Conservation (phyloP, 208 protist species). For the Strigomonas galati region DNA sequence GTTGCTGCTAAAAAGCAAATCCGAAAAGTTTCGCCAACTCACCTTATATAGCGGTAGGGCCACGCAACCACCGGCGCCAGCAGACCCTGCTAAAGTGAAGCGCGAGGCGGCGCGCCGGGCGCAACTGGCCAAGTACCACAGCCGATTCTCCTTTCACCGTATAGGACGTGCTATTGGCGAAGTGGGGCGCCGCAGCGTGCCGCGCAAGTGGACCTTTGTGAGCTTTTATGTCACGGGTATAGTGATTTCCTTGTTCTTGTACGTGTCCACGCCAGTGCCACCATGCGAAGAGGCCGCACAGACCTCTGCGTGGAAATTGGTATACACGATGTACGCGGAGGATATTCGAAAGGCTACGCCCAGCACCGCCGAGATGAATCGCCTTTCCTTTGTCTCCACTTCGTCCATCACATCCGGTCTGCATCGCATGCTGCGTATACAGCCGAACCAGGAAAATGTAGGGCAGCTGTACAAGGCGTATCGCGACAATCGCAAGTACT, state of each 20-base stretch:
- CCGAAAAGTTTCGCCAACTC: background rate
- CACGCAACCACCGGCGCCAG: background rate
- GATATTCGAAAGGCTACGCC: background rate
- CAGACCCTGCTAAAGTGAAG: background rate
- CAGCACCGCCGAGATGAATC: background rate
- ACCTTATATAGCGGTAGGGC: background rate
- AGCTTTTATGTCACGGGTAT: constrained; percentile 1
- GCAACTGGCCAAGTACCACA: background rate
- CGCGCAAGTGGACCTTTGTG: constrained; percentile 6
- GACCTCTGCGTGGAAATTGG: background rate
- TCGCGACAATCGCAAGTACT: background rate
- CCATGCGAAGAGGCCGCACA: background rate
- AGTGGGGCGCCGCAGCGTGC: background rate
- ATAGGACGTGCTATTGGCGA: background rate
- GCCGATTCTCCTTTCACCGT: background rate
- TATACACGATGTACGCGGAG: background rate
- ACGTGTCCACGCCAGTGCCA: background rate
- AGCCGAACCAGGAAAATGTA: background rate
- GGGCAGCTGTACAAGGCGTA: background rate
- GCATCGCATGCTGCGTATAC: background rate
- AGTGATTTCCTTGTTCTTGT: background rate
- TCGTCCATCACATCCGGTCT: background rate
- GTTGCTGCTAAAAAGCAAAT: background rate
- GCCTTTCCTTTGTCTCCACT: background rate
- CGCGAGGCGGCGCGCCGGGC: background rate